Conservation (phyloP, 2,329 filamentous ascomycete species). For the Penicillium sclerotigenum region DNA sequence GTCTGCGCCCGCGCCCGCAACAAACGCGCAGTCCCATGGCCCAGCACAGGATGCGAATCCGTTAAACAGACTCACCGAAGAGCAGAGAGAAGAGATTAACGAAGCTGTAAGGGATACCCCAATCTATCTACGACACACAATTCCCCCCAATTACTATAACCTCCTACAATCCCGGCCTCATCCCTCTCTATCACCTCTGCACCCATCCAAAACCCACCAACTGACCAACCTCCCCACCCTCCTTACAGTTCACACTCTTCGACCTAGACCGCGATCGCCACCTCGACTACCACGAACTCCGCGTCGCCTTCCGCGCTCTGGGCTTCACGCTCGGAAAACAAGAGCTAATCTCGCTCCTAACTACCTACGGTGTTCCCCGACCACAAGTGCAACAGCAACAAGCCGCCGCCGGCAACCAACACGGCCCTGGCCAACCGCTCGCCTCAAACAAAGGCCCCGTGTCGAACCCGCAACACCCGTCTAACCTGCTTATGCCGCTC, state of each 20-base stretch:
- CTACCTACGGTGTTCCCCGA: constrained; percentile 73
- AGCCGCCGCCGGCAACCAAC: constrained; percentile 1
- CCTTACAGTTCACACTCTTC: constrained; percentile 89
- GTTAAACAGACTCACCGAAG: constrained; percentile 67
- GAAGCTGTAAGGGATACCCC: constrained; percentile 68
- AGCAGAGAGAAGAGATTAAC: constrained; percentile 88
- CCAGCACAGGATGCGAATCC: constrained; percentile 49
- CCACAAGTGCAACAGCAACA: constrained; percentile 49
- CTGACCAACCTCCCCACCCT: not conserved
- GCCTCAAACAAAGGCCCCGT: constrained; percentile 22
- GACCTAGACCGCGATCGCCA: constrained; percentile 92
- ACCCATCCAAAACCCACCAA: not conserved
- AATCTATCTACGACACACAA: not conserved
- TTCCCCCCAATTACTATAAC: not conserved
- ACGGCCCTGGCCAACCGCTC: constrained; percentile 33
- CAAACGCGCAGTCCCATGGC: constrained; percentile 39
- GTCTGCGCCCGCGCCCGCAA: constrained; percentile 36
- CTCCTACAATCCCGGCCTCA: not conserved
- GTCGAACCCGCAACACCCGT: constrained; percentile 57
- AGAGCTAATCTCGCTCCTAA: constrained; percentile 77
- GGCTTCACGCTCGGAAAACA: constrained; percentile 88
- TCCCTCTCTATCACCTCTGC: no score
- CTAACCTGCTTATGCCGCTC: constrained; percentile 68
- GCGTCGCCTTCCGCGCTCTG: constrained; percentile 90
- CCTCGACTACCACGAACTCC: constrained; percentile 97